Conservation (phyloP, 495 filamentous ascomycete genomes). For the Cenococcum geophilum region DNA sequence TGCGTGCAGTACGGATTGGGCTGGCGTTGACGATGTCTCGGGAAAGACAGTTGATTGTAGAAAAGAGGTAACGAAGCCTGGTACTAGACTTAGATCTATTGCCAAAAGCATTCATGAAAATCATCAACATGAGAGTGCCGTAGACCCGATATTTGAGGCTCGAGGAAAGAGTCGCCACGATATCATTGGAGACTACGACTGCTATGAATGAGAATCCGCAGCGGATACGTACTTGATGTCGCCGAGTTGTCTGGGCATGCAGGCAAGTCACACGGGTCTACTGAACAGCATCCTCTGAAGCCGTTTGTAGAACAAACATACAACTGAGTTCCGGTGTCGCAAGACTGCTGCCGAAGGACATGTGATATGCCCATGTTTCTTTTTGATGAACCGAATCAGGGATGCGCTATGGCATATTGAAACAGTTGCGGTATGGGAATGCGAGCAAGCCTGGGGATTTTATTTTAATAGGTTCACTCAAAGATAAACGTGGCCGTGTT, state of each 20-base stretch:
- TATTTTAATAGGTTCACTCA: neutral
- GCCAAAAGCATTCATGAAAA: neutral
- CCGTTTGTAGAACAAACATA: neutral
- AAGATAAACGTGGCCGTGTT: neutral
- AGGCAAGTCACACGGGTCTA: conserved; percentile 7
- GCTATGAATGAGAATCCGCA: neutral
- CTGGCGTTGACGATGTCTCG: neutral
- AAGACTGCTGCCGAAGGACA: neutral
- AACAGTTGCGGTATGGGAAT: neutral
- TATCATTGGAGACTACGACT: neutral
- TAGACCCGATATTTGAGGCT: neutral
- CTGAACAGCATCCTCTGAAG: neutral
- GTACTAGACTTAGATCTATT: neutral
- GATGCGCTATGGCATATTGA: neutral
- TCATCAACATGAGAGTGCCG: neutral
- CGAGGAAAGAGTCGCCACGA: neutral
- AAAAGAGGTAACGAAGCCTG: neutral
- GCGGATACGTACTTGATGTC: neutral
- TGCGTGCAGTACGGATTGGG: neutral
- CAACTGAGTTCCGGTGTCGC: neutral
- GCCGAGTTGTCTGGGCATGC: conserved; percentile 2
- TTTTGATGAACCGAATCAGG: neutral
- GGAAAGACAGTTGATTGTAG: neutral
- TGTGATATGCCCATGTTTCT: neutral
- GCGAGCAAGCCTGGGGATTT: neutral